Conservation (phyloP, 169 alveolate genomes). For the Condylostoma magnum region DNA sequence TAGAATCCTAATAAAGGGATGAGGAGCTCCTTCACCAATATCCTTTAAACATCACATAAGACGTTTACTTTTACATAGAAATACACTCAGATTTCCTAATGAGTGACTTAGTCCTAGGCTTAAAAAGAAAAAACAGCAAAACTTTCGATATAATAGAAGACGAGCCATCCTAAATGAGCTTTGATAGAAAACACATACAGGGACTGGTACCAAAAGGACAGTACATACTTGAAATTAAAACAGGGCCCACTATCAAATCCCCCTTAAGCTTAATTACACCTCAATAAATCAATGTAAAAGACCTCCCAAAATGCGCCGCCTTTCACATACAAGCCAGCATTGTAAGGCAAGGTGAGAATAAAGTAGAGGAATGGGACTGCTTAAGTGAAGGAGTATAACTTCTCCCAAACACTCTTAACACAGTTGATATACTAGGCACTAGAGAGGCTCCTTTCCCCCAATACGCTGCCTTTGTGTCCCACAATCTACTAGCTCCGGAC, state of each 20-base stretch:
- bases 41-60: no score
- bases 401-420: slow-evolving; percentile 10
- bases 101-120: background rate
- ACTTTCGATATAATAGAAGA: background rate
- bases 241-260: slow-evolving; percentile 8
- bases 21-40: no score
- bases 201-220: background rate
- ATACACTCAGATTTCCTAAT: slow-evolving; percentile 16
- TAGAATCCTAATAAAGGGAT: no score
- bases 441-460: background rate
- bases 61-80: slow-evolving; percentile 17
- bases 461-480: no score
- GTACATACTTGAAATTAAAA: background rate
- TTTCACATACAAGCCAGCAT: slow-evolving; percentile 6
- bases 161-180: background rate
- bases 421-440: slow-evolving; percentile 15
- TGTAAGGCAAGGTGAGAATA: background rate
- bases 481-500: no score
- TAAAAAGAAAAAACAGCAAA: background rate
- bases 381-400: background rate
- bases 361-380: slow-evolving; percentile 15
- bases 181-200: background rate
- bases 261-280: background rate
- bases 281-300: background rate
- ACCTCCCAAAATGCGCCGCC: background rate